Percentiles rank a stretch among this genome's conserved stretches.
phyloP scores from a whole-genome alignment of 768 basidiomycete species.

The Termitomyces sp. region DNA sequence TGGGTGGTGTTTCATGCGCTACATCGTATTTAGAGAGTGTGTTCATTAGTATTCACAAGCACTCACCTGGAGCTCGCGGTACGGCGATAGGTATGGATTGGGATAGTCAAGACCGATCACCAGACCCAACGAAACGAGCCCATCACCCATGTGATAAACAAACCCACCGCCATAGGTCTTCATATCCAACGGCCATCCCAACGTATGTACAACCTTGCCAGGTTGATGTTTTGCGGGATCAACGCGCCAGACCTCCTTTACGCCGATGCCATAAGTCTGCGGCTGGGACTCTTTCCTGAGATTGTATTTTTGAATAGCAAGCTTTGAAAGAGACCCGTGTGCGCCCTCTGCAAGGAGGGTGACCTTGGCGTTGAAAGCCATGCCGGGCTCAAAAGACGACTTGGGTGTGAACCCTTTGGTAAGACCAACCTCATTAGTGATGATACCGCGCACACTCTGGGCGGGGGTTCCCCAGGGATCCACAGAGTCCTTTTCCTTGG shows the following conservation, averaged over 20 bases:
- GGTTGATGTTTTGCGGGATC: slow-evolving; percentile 58
- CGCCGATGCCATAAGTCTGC: slow-evolving; percentile 93
- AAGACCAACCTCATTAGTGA: slow-evolving; percentile 93
- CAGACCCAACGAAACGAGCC: slow-evolving; percentile 84
- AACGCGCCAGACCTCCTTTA: slow-evolving; percentile 98
- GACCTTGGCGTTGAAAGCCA: slow-evolving; percentile 91
- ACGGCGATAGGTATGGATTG: slow-evolving; percentile 91
- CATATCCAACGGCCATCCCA: slow-evolving; percentile 89
- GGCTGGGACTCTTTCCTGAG: slow-evolving; percentile 69
- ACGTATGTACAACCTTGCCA: slow-evolving; percentile 85
- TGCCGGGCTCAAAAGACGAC: slow-evolving; percentile 90
- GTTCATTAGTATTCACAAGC: no score
- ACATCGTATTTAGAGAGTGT: not conserved
- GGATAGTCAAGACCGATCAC: slow-evolving; percentile 94
- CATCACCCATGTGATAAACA: slow-evolving; percentile 94
- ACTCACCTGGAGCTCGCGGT: slow-evolving; percentile 86
- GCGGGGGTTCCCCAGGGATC: slow-evolving; percentile 41
- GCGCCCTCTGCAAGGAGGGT: slow-evolving; percentile 94
- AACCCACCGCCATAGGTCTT: slow-evolving; percentile 91
- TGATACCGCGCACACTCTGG: slow-evolving; percentile 67
- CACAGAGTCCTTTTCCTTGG: slow-evolving; percentile 41
- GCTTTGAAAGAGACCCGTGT: slow-evolving; percentile 87
- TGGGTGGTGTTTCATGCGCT: slow-evolving; percentile 94
- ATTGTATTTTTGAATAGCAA: slow-evolving; percentile 68
- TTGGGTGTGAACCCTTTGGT: slow-evolving; percentile 75